Conservation (phyloP, 257 asterid genomes). For the Solanum sejunctum region DNA sequence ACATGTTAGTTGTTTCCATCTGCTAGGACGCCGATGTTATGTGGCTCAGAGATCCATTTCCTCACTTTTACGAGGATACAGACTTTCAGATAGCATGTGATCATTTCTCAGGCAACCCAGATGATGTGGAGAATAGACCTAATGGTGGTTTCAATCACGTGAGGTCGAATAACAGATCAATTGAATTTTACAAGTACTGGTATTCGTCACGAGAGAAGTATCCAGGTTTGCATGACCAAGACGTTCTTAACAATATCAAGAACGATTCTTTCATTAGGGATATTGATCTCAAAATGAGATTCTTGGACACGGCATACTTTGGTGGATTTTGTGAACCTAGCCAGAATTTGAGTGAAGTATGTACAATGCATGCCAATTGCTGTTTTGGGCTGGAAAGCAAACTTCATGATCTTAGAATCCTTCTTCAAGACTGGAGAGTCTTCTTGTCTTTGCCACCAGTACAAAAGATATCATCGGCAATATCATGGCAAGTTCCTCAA, state of each 20-base stretch:
- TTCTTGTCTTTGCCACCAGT: constrained; percentile 13
- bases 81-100: constrained; percentile 44
- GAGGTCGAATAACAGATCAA: constrained; percentile 22
- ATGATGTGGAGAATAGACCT: constrained; percentile 20
- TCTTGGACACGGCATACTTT: constrained; percentile 32
- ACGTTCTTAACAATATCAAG: constrained; percentile 36
- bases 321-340: constrained; percentile 58
- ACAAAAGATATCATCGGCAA: background rate
- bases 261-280: constrained; percentile 10
- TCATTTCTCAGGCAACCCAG: constrained; percentile 3
- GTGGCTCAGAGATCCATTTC: constrained; percentile 56
- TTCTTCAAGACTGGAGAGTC: constrained; percentile 41
- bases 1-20: background rate
- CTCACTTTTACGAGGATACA: constrained; percentile 22
- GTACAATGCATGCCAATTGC: constrained; percentile 70
- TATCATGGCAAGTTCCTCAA: constrained; percentile 34
- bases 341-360: constrained; percentile 26
- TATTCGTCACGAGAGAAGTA: constrained; percentile 15
- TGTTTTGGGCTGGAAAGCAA: constrained; percentile 47
- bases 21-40: constrained; percentile 52
- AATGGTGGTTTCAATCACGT: constrained; percentile 43
- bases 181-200: constrained; percentile 47
- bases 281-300: constrained; percentile 36
- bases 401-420: constrained; percentile 34
- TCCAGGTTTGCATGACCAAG: constrained; percentile 43